These are phyloP conservation scores for Fusarium succisae DNA, from an alignment of 2,329 filamentous ascomycete species.

Conservation along the genomic window DNA sequence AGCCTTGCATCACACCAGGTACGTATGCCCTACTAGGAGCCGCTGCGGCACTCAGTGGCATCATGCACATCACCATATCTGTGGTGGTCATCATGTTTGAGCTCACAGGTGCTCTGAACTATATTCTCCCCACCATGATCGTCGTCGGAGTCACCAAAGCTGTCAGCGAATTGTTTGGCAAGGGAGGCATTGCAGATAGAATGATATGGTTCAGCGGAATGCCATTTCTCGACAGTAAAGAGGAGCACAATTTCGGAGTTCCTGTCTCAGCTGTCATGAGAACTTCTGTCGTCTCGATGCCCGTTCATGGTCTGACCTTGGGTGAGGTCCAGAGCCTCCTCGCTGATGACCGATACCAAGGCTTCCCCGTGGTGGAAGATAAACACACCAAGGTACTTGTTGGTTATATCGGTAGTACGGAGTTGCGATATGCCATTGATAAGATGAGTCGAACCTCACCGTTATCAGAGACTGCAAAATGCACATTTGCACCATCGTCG, in stretches of 20 bases:
- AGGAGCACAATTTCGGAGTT: slow-evolving; percentile 96
- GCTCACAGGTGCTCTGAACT: slow-evolving; percentile 94
- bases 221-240: slow-evolving; percentile 95
- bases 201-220: slow-evolving; percentile 99
- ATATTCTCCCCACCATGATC: slow-evolving; percentile 98
- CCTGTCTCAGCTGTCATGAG: slow-evolving; percentile 93
- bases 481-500: slow-evolving; percentile 71
- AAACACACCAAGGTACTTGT: slow-evolving; percentile 74
- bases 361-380: slow-evolving; percentile 91
- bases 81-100: slow-evolving; percentile 99
- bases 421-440: slow-evolving; percentile 90
- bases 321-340: slow-evolving; percentile 81
- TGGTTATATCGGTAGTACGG: slow-evolving; percentile 92
- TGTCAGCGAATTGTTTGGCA: slow-evolving; percentile 89
- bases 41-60: slow-evolving; percentile 88
- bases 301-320: slow-evolving; percentile 77
- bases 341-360: slow-evolving; percentile 83
- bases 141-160: slow-evolving; percentile 97
- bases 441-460: slow-evolving; percentile 76
- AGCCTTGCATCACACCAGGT: slow-evolving; percentile 95
- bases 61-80: slow-evolving; percentile 97
- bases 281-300: slow-evolving; percentile 76
- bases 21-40: slow-evolving; percentile 97
- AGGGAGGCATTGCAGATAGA: slow-evolving; percentile 94
- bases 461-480: slow-evolving; percentile 74